Evolutionary conservation across 768 basidiomycete genomes (phyloP).

Genomic region (Tylopilus vinaceipallidus): DNA sequence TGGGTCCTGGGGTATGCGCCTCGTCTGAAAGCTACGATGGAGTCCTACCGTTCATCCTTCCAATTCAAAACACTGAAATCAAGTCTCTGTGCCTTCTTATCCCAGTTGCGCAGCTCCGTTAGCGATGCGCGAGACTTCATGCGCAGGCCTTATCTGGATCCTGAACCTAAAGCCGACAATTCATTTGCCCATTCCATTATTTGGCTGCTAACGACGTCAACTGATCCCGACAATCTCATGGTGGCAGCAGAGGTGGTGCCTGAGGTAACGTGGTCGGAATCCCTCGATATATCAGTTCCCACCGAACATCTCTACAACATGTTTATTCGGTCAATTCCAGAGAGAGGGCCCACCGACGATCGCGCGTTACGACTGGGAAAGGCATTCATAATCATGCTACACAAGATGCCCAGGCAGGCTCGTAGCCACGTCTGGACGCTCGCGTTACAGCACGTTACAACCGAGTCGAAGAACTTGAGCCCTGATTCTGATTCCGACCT

Average conservation of each 20-base stretch:
- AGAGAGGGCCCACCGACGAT: not conserved
- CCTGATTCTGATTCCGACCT: not conserved
- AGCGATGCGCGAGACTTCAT: not conserved
- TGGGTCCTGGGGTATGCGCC: not conserved
- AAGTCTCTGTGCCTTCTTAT: not conserved
- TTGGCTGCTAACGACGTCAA: conserved; percentile 23
- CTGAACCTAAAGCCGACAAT: not conserved
- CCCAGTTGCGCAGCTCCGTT: not conserved
- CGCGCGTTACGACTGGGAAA: conserved; percentile 1
- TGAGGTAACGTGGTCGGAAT: conserved; percentile 15
- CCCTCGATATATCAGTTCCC: conserved; percentile 9
- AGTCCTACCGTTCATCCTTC: not conserved
- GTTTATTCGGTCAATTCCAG: conserved; percentile 1
- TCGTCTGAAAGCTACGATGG: not conserved
- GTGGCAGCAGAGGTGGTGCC: conserved; percentile 12
- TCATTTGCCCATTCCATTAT: conserved; percentile 8
- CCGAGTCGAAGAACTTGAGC: not conserved
- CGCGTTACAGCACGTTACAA: not conserved
- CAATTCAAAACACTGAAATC: not conserved
- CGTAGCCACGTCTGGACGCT: not conserved
- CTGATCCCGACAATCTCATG: conserved; percentile 11
- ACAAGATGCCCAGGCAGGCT: not conserved
- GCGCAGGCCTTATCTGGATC: not conserved
- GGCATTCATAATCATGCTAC: conserved; percentile 5
- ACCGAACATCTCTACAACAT: not conserved